Base-by-base conservation (phyloP, 139 green algal species). In the Picochlorum sp. region DNA sequence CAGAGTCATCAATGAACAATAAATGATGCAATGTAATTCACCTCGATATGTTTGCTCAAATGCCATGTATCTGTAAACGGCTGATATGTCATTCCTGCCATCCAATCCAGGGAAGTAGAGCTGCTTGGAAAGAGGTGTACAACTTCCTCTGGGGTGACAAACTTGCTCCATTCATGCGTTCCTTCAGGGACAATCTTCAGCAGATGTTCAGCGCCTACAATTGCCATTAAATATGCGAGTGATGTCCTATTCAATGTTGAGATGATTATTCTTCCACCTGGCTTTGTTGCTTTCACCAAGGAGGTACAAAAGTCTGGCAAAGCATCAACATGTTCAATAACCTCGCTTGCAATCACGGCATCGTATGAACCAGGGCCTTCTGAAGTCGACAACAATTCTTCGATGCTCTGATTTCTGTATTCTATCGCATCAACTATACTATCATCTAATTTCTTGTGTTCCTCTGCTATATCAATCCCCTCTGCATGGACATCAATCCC, bases 71-170 rank as follows among this genome's bases (percentile, higher is more conserved):
- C 68, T 9, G 24, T 72, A 8, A 77, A 18, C 8, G 79, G 79
- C 52, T 83, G 65, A 50, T 80, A 74, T 45, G 52, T 21, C 74
- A 93, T 92, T 30, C 88, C 88, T 0, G 85, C 73, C 38, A 82
- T 45, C 67, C 71, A 49, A 26, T 73, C 47, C 47, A 84, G 30
- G 41, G 34, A 41, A 20, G 84, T 51, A 23, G 21, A 49, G 45
- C 41, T 51, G 18, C 52, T 58, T 45, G 62, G 52, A n/a, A 75
- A 72, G 73, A 85, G 77, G 59, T 85, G 57, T 3, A 62, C 57
- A 57, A 95, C 66, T 78, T 95, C 87, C 65, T 85, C 64, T n/a
- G 92, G 92, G 7, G 88, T 95, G n/a, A 97, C 67, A 66, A 98
- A 97, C 54, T 82, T 82, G 14, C 62, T 31, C 86, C 88, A 96